Evolutionary conservation across 805 yeast species (phyloP), one percentile per base, ranked within the genome.

Genomic region (Metschnikowia reukaufii): DNA sequence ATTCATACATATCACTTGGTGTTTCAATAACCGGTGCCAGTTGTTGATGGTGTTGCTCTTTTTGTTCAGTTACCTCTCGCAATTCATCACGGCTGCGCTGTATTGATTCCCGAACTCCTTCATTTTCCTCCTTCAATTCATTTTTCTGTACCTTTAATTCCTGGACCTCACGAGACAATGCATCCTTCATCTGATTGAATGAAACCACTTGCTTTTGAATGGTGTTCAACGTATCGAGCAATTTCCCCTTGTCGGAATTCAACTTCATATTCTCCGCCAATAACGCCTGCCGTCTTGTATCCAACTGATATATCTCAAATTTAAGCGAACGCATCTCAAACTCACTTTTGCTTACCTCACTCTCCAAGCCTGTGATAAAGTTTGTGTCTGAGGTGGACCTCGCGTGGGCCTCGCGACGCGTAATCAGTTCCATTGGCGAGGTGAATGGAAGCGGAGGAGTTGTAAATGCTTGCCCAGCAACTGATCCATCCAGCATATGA

Each of bases 111-210:
- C n/a, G 21, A n/a, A 47, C 42, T 18, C 21, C 32, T 25, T 43
- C 36, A 30, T 50, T 67, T 21, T 54, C 52, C 16, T 65, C 67
- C 35, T 50, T 20, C 17, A 88, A 64, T 15, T 66, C 63, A 29
- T 67, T 70, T 63, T 77, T 83, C 39, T 76, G 75, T 0, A 56
- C 49, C 25, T 66, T 73, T 51, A 89, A 66, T 16, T 67, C 74
- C 39, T 72, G 76, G 12, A 86, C 72, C 33, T 85, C 89, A 36
- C 66, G 69, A 17, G 68, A 47, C 30, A 84, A 53, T 5, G 62
- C 62, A 2, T 74, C 70, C 51, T 77, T 80, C 1, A 71, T 65
- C 1, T 70, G 60, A 31, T 72, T 70, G 50, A 76, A 72, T 34
- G 63, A 63, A 13, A 64, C 59, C 10, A 82, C 55, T 49, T 73